Evolutionary conservation across 768 basidiomycete genomes (phyloP).

Genomic region (Strobilomyces echinocephalus): DNA sequence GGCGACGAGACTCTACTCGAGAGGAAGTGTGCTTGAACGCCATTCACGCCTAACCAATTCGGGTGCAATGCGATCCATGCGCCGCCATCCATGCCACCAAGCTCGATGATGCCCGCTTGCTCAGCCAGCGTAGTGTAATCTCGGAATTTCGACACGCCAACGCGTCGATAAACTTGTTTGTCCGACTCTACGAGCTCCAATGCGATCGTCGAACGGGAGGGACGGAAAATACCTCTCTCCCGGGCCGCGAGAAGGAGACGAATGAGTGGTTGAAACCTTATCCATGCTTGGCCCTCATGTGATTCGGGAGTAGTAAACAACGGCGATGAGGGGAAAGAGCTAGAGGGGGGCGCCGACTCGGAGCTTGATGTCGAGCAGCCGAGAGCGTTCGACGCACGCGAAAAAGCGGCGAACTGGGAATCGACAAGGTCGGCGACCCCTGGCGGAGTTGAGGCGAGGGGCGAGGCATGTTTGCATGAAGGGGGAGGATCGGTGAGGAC

Average conservation of each 20-base stretch:
- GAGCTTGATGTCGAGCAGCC: not conserved
- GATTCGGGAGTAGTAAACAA: not conserved
- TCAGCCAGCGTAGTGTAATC: constrained; percentile 28
- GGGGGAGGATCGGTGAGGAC: constrained; percentile 1
- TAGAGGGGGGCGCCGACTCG: constrained; percentile 1
- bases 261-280: constrained; percentile 30
- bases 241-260: constrained; percentile 19
- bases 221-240: constrained; percentile 28
- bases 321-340: constrained; percentile 4
- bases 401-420: constrained; percentile 1
- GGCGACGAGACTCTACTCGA: constrained; percentile 10
- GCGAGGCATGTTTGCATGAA: constrained; percentile 1
- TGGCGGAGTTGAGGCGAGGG: not conserved
- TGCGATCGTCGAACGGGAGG: constrained; percentile 39
- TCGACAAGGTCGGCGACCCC: not conserved
- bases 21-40: not conserved
- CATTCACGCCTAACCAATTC: constrained; percentile 14
- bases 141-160: constrained; percentile 24
- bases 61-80: constrained; percentile 30
- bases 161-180: constrained; percentile 22
- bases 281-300: constrained; percentile 11
- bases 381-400: constrained; percentile 4
- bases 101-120: constrained; percentile 23
- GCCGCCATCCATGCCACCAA: constrained; percentile 10
- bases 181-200: constrained; percentile 29